Conservation (phyloP, 2,329 filamentous ascomycete genomes). For the Phyllachora maydis region DNA sequence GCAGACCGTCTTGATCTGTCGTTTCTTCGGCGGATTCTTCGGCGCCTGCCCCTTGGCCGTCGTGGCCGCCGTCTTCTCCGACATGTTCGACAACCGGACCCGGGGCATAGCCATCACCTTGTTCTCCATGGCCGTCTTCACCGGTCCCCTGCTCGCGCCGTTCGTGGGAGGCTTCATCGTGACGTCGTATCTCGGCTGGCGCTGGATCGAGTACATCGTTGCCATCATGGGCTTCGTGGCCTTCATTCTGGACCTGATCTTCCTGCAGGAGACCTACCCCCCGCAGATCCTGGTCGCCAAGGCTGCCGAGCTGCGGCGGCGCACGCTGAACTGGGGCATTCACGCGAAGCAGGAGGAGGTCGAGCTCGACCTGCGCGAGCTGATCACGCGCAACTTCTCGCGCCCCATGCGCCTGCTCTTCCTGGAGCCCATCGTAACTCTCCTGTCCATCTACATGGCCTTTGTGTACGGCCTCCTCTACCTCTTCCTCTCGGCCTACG, state of each 20-base stretch:
- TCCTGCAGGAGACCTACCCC: slow-evolving; percentile 51
- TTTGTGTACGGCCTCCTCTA: slow-evolving; percentile 67
- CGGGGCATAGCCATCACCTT: slow-evolving; percentile 36
- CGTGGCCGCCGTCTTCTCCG: slow-evolving; percentile 50
- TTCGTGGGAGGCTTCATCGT: slow-evolving; percentile 50
- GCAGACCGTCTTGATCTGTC: slow-evolving; percentile 46
- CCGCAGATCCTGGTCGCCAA: slow-evolving; percentile 41
- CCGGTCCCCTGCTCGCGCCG: slow-evolving; percentile 44
- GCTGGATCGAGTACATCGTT: slow-evolving; percentile 49
- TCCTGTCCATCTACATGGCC: slow-evolving; percentile 50
- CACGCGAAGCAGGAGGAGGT: slow-evolving; percentile 55
- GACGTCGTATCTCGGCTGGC: slow-evolving; percentile 43
- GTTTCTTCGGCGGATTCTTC: slow-evolving; percentile 56
- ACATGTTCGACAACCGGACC: slow-evolving; percentile 47
- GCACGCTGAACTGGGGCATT: slow-evolving; percentile 49
- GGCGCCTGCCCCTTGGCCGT: slow-evolving; percentile 49
- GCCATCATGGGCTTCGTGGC: slow-evolving; percentile 42
- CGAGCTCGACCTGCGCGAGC: slow-evolving; percentile 41
- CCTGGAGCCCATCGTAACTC: slow-evolving; percentile 46
- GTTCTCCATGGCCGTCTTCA: slow-evolving; percentile 42
- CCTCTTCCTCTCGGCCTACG: slow-evolving; percentile 70
- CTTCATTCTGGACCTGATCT: slow-evolving; percentile 36
- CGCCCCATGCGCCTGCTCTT: slow-evolving; percentile 45
- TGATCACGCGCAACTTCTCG: slow-evolving; percentile 45
- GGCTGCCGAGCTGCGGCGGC: slow-evolving; percentile 37